Evolutionary conservation across 148 eudicot species (phyloP).

Genomic region (Fagopyrum homotropicum): DNA sequence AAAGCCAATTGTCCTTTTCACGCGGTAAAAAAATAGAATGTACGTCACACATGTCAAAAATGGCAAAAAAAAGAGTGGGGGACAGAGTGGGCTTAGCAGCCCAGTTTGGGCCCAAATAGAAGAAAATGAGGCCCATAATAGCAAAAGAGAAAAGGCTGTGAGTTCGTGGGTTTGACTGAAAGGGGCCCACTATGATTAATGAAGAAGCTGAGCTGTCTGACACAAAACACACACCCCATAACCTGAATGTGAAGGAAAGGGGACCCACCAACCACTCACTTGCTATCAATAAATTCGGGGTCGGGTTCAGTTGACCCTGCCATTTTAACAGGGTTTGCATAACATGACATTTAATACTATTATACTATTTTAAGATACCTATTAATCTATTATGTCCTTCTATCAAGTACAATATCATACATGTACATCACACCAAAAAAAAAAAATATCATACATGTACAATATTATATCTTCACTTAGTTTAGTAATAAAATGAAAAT

Average conservation of each 20-base stretch:
- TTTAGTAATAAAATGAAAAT: too few species aligned
- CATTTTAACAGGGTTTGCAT: background rate
- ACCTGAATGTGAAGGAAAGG: background rate
- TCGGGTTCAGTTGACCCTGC: background rate
- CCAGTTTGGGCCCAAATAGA: background rate
- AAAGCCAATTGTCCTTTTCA: background rate
- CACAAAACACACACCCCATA: background rate
- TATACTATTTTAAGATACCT: background rate
- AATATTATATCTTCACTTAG: too few species aligned
- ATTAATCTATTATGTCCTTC: background rate
- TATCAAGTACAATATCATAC: background rate
- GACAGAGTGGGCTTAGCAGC: background rate
- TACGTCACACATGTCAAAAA: background rate
- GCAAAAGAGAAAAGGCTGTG: background rate
- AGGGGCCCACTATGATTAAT: background rate
- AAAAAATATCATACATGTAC: too few species aligned
- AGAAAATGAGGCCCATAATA: background rate
- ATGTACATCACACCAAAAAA: too few species aligned
- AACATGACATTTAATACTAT: background rate
- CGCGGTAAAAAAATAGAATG: background rate
- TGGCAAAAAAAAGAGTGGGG: background rate
- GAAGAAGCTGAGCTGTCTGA: background rate
- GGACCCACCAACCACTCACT: background rate
- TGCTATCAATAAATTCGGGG: background rate
- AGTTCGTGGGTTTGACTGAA: background rate